These are phyloP conservation scores for Rhodotorula sphaerocarpa DNA, from an alignment of 768 basidiomycete genomes.

Conservation along the genomic window DNA sequence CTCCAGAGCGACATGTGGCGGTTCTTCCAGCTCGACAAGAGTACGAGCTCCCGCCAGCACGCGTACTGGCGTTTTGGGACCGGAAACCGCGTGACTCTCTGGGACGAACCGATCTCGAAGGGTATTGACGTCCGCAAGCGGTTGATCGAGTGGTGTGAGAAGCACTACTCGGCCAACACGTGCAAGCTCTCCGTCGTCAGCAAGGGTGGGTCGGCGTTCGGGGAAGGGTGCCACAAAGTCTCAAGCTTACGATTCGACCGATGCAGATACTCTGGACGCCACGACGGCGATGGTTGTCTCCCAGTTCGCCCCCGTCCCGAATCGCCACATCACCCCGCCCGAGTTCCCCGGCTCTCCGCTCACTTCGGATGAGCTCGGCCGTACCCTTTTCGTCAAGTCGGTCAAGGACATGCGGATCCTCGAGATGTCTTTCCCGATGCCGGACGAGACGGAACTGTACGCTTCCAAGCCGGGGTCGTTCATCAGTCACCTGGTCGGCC, in stretches of 20 bases:
- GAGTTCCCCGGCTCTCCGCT: constrained; percentile 38
- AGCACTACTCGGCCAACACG: constrained; percentile 45
- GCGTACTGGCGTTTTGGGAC: constrained; percentile 48
- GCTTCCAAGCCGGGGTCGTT: constrained; percentile 72
- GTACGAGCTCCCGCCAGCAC: constrained; percentile 47
- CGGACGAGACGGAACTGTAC: constrained; percentile 42
- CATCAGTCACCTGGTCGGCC: constrained; percentile 61
- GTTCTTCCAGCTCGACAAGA: constrained; percentile 86
- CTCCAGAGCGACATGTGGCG: constrained; percentile 85
- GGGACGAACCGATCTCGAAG: constrained; percentile 43
- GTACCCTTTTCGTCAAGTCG: constrained; percentile 44
- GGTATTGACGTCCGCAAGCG: constrained; percentile 45
- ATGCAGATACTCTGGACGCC: constrained; percentile 40
- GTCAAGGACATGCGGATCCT: constrained; percentile 45
- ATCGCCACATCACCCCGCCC: constrained; percentile 34
- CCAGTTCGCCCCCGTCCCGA: constrained; percentile 39
- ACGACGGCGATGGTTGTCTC: constrained; percentile 37
- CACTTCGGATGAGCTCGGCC: constrained; percentile 31
- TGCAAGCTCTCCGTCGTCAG: constrained; percentile 47
- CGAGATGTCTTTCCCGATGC: constrained; percentile 47
- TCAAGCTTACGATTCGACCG: background rate
- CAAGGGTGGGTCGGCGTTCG: constrained; percentile 38
- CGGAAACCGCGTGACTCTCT: constrained; percentile 46
- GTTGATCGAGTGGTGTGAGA: constrained; percentile 47
- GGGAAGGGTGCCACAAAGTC: background rate